Evolutionary conservation across 345 rosid species (phyloP).

Genomic region (Brassica rapa): DNA sequence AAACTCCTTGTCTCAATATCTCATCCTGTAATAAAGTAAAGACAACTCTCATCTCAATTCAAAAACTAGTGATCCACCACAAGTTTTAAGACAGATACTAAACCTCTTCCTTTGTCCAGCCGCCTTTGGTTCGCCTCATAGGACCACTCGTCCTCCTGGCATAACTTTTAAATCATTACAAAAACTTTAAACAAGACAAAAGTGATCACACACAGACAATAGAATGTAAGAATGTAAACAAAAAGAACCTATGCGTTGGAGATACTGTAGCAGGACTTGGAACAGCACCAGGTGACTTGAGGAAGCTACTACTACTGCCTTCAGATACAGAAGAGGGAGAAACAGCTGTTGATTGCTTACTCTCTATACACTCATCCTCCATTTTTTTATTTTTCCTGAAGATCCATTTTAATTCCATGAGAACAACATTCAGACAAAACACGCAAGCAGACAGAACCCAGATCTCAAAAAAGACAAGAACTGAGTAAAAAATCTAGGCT

Average conservation of each 20-base stretch:
- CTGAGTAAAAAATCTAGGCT: not conserved
- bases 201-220: not conserved
- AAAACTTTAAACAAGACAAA: not conserved
- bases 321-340: constrained; percentile 76
- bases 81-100: constrained; percentile 20
- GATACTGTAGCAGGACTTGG: constrained; percentile 76
- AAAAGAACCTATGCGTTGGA: constrained; percentile 52
- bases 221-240: constrained; percentile 12
- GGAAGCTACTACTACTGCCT: constrained; percentile 63
- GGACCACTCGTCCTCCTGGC: constrained; percentile 95
- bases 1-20: constrained; percentile 77
- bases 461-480: not conserved
- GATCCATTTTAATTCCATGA: constrained; percentile 41
- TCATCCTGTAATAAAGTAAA: constrained; percentile 65
- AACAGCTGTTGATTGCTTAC: constrained; percentile 73
- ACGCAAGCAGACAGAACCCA: constrained; percentile 28
- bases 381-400: constrained; percentile 46
- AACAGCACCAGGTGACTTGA: constrained; percentile 62
- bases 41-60: constrained; percentile 15
- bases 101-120: constrained; percentile 95
- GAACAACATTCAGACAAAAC: constrained; percentile 15
- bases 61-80: not conserved
- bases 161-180: not conserved
- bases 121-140: constrained; percentile 94
- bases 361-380: constrained; percentile 75